phyloP scores from a whole-genome alignment of 108 stramenopile species.

The Cyclotella distinguenda region DNA sequence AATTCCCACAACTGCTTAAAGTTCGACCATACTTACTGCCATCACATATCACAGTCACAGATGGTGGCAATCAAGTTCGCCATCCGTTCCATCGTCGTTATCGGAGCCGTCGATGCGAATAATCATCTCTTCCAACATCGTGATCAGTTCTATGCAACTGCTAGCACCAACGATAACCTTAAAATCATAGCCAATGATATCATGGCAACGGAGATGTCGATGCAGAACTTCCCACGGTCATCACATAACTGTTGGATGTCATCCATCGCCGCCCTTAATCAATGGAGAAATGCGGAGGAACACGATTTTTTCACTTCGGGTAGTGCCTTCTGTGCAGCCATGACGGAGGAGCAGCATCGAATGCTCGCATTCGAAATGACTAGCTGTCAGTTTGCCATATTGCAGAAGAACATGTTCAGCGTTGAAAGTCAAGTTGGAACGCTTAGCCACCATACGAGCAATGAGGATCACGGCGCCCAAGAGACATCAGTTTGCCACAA shows the following conservation, averaged over 20 bases:
- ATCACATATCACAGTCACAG: too few relatives aligned
- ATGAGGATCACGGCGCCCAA: not conserved
- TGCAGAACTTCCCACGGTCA: not conserved
- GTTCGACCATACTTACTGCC: too few relatives aligned
- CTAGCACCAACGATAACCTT: not conserved
- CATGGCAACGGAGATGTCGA: not conserved
- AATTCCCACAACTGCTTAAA: too few relatives aligned
- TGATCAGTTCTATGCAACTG: not conserved
- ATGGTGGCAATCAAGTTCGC: too few relatives aligned
- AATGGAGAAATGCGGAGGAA: not conserved
- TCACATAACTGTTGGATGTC: not conserved
- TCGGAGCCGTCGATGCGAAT: too few relatives aligned
- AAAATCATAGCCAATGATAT: not conserved
- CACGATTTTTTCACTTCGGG: not conserved
- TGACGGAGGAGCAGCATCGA: constrained; percentile 34
- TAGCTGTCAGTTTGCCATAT: constrained; percentile 33
- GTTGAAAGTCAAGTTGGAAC: not conserved
- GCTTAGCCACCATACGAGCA: not conserved
- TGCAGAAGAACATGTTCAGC: constrained; percentile 9
- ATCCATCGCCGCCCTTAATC: not conserved
- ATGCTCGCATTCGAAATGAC: constrained; percentile 43
- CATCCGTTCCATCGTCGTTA: too few relatives aligned
- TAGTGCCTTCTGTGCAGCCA: constrained; percentile 30
- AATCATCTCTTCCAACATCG: not conserved
- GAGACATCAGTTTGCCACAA: not conserved